Evolutionary conservation across 2,329 filamentous ascomycete species (phyloP).

Genomic region (Penicillium vulpinum): DNA sequence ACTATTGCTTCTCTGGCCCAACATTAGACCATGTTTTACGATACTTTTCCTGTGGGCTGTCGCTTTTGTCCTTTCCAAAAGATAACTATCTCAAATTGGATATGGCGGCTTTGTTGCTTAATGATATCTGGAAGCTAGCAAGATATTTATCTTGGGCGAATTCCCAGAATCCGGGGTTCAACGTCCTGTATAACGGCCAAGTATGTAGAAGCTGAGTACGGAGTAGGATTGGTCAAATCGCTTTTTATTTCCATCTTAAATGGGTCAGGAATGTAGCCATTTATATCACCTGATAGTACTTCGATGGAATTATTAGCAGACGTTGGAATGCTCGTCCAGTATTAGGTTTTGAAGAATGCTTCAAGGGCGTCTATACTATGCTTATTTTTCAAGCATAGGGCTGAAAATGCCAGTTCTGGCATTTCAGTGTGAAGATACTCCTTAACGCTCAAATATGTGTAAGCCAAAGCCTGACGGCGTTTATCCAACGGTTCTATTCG

Average conservation of each 20-base stretch:
- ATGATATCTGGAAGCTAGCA: background rate
- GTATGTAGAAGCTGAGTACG: background rate
- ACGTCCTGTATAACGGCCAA: background rate
- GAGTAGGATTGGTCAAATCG: background rate
- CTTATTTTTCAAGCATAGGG: background rate
- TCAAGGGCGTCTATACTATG: background rate
- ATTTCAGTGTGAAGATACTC: background rate
- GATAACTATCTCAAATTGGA: background rate
- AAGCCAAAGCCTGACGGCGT: background rate
- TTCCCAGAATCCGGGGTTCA: background rate
- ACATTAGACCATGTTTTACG: background rate
- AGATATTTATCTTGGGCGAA: background rate
- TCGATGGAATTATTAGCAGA: background rate
- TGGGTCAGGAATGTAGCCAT: background rate
- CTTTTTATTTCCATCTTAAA: background rate
- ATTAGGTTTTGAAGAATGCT: background rate
- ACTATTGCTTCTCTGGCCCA: background rate
- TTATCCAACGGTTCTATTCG: background rate
- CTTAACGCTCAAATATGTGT: background rate
- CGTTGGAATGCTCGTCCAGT: background rate
- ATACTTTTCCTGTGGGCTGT: background rate
- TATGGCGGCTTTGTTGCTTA: background rate
- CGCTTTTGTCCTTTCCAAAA: no score
- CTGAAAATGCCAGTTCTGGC: background rate
- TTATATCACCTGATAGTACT: background rate